Evolutionary conservation across 352 stramenopile species (phyloP).

Genomic region (Globisporangium emineosum): DNA sequence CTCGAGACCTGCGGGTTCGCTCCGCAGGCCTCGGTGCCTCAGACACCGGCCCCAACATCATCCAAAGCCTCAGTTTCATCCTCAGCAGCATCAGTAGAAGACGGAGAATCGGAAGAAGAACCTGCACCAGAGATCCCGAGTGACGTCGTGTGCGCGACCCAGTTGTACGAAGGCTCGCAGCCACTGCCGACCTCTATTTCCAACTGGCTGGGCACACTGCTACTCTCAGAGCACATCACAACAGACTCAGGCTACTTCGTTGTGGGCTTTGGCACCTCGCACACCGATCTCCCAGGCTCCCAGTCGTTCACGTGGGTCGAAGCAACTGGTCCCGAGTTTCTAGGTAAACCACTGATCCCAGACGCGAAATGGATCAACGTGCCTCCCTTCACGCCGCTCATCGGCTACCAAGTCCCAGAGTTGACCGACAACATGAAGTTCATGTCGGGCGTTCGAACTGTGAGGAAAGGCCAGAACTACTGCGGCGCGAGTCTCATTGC

Average conservation of each 20-base stretch:
- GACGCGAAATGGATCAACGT: not conserved
- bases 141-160: constrained; percentile 6
- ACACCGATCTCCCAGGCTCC: not conserved
- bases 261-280: constrained; percentile 8
- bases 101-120: not conserved
- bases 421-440: constrained; percentile 9
- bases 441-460: constrained; percentile 4
- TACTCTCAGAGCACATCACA: not conserved
- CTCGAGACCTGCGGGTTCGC: constrained; percentile 3
- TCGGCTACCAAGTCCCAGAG: not conserved
- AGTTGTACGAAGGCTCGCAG: not conserved
- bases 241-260: not conserved
- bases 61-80: not conserved
- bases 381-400: not conserved
- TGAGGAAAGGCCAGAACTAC: constrained; percentile 12
- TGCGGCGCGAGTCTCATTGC: constrained; percentile 13
- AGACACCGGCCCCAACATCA: not conserved
- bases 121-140: not conserved
- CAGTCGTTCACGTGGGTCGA: constrained; percentile 14
- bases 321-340: constrained; percentile 10
- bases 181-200: not conserved
- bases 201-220: not conserved
- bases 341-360: not conserved
- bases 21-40: not conserved
- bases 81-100: not conserved